Conservation (phyloP, 2,329 filamentous ascomycete genomes). For the Sclerotinia sclerotiorum region DNA sequence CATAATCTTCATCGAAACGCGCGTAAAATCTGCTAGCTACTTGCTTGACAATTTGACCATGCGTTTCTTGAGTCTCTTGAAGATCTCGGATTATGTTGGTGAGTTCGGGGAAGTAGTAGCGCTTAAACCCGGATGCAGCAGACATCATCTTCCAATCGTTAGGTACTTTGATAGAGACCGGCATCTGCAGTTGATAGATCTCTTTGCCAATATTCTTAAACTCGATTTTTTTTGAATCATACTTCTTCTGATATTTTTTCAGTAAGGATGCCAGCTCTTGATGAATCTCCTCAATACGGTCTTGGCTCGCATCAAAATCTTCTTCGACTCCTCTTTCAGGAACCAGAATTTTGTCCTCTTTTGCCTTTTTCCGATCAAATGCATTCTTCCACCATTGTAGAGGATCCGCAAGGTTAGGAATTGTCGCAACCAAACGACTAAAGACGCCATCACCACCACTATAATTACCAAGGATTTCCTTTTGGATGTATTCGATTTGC, state of each 20-base stretch:
- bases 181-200: constrained; percentile 92
- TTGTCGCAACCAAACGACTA: constrained; percentile 75
- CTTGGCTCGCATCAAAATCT: constrained; percentile 84
- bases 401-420: constrained; percentile 78
- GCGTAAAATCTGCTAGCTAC: constrained; percentile 80
- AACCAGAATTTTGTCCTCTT: constrained; percentile 76
- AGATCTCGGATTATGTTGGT: constrained; percentile 79
- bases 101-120: constrained; percentile 88
- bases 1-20: constrained; percentile 85
- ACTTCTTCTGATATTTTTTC: constrained; percentile 66
- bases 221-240: constrained; percentile 69
- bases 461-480: constrained; percentile 72
- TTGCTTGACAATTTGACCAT: constrained; percentile 86
- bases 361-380: constrained; percentile 80
- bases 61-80: constrained; percentile 91
- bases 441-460: constrained; percentile 80
- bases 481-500: constrained; percentile 87
- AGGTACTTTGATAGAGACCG: constrained; percentile 79
- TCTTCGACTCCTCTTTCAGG: constrained; percentile 85
- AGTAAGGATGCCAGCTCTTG: constrained; percentile 69
- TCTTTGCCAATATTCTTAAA: constrained; percentile 92
- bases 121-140: constrained; percentile 82
- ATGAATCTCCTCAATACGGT: constrained; percentile 73
- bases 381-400: constrained; percentile 87
- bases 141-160: constrained; percentile 96